Conservation (phyloP, 1,139 yeast species). For the Sugiyamaella castrensis region DNA sequence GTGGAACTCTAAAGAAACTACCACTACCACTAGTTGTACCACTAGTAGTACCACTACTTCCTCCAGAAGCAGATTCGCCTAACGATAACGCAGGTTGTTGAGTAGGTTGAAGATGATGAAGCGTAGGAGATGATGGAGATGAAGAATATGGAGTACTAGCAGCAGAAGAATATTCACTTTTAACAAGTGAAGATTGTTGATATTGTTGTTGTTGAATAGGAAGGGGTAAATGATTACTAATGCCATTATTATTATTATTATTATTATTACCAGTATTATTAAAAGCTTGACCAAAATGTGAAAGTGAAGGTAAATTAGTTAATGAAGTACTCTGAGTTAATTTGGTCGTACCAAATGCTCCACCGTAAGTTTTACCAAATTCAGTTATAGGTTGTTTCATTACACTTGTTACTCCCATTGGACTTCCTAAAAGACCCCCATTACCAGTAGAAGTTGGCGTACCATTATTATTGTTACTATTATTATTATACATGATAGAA, state of each 20-base stretch:
- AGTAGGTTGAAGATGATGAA: conserved; percentile 15
- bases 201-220: conserved; percentile 15
- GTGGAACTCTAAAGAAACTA: conserved; percentile 29
- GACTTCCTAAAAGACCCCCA: conserved; percentile 1
- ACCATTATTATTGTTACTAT: not conserved
- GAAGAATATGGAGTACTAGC: conserved; percentile 22
- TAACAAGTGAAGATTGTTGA: conserved; percentile 12
- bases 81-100: conserved; percentile 6
- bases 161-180: conserved; percentile 14
- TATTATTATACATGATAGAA: not conserved
- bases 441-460: conserved; percentile 9
- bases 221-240: conserved; percentile 1
- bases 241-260: not conserved
- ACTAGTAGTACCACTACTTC: not conserved
- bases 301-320: conserved; percentile 19
- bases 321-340: conserved; percentile 19
- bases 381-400: conserved; percentile 17
- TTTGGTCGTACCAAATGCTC: not conserved
- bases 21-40: conserved; percentile 4
- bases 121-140: conserved; percentile 26
- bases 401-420: conserved; percentile 10
- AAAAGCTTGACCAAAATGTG: conserved; percentile 12
- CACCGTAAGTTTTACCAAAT: conserved; percentile 12
- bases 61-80: no score
- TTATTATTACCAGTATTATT: not conserved